Conservation (phyloP, 768 basidiomycete genomes). For the Mrakia blollopis region DNA sequence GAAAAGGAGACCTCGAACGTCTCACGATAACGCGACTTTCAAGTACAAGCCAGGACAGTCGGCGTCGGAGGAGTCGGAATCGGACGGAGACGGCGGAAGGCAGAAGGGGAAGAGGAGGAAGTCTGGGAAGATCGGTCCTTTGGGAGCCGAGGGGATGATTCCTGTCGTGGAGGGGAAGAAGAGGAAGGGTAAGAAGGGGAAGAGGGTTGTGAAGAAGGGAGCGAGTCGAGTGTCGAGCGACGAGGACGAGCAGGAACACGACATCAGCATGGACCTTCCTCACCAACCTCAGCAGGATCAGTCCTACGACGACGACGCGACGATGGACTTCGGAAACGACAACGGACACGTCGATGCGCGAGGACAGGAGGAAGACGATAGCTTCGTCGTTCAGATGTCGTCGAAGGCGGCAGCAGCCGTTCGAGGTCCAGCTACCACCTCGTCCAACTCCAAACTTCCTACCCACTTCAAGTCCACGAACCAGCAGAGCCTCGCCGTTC, state of each 20-base stretch:
- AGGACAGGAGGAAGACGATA: constrained; percentile 21
- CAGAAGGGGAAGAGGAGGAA: constrained; percentile 45
- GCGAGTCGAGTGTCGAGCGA: constrained; percentile 34
- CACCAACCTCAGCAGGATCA: not conserved
- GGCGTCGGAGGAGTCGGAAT: constrained; percentile 51
- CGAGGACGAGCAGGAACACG: constrained; percentile 30
- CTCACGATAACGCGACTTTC: constrained; percentile 39
- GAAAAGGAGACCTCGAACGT: constrained; percentile 16
- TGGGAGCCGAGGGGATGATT: constrained; percentile 34
- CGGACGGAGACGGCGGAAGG: constrained; percentile 54
- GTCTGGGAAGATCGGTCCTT: constrained; percentile 48
- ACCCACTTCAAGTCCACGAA: not conserved
- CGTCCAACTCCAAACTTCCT: not conserved
- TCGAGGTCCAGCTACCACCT: not conserved
- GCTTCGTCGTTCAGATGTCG: constrained; percentile 21
- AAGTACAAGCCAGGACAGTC: constrained; percentile 39
- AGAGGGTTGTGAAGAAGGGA: constrained; percentile 33
- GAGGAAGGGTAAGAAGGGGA: constrained; percentile 45
- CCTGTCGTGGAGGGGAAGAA: constrained; percentile 30
- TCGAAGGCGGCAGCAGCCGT: not conserved
- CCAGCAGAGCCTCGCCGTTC: not conserved
- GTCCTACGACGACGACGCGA: constrained; percentile 5
- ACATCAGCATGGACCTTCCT: not conserved
- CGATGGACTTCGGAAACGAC: constrained; percentile 9
- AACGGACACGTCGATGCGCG: not conserved